Conservation (phyloP, 768 basidiomycete species). For the Mycena rosella region DNA sequence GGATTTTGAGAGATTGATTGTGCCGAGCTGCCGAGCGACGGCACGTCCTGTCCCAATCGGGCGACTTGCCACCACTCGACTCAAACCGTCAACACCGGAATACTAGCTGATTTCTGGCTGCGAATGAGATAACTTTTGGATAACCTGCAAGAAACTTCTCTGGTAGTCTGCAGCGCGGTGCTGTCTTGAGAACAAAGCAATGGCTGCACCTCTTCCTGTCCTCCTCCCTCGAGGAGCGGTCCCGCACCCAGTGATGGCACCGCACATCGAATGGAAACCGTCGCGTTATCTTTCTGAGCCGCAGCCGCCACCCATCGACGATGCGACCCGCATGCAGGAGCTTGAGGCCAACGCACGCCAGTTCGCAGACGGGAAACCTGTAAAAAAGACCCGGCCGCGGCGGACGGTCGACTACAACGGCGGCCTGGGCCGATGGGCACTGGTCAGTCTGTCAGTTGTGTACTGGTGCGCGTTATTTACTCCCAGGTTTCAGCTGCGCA, state of each 20-base stretch:
- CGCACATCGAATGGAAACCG: conserved; percentile 82
- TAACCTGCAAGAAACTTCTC: background rate
- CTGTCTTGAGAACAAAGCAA: conserved; percentile 1
- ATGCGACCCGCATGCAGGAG: conserved; percentile 75
- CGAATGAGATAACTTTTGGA: background rate
- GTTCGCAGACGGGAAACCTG: conserved; percentile 81
- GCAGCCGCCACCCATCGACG: conserved; percentile 83
- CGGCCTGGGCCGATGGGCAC: conserved; percentile 84
- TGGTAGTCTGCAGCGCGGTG: background rate
- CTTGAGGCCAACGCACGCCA: conserved; percentile 83
- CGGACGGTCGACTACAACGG: conserved; percentile 97
- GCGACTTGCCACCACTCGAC: no score
- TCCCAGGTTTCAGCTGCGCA: conserved; percentile 65
- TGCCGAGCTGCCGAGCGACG: no score
- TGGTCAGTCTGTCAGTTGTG: conserved; percentile 70
- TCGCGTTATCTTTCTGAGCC: conserved; percentile 78
- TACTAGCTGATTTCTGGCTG: background rate
- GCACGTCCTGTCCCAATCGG: no score
- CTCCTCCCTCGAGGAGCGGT: conserved; percentile 64
- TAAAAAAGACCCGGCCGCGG: conserved; percentile 93
- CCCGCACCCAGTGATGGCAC: conserved; percentile 49
- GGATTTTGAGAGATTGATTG: no score
- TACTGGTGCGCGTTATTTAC: conserved; percentile 21
- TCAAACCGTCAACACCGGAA: no score
- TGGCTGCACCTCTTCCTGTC: conserved; percentile 58